phyloP scores from a whole-genome alignment of 805 yeast species.

The Ogataea trehaloabstinens region DNA sequence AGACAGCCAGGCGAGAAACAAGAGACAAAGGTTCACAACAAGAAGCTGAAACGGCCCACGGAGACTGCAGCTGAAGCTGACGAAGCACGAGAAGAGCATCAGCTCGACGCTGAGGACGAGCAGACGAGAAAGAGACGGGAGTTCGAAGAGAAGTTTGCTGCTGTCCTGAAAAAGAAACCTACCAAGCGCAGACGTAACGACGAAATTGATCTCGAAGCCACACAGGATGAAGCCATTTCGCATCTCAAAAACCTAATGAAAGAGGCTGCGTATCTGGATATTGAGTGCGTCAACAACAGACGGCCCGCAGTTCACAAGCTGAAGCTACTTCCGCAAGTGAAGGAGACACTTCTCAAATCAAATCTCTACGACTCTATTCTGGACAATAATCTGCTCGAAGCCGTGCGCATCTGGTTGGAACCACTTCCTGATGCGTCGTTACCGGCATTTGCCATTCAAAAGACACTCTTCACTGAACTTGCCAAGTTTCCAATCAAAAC shows the following conservation, averaged over 20 bases:
- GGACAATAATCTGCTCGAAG: conserved; percentile 90
- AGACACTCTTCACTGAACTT: conserved; percentile 73
- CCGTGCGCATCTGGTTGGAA: conserved; percentile 94
- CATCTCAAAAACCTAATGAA: conserved; percentile 86
- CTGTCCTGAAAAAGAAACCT: conserved; percentile 62
- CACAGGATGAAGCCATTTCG: conserved; percentile 89
- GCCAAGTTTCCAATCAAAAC: conserved; percentile 87
- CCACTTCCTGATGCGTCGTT: conserved; percentile 97
- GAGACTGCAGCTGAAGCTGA: conserved; percentile 4
- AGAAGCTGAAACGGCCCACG: conserved; percentile 11
- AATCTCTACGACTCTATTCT: conserved; percentile 87
- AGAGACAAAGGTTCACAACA: conserved; percentile 9
- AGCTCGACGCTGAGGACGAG: conserved; percentile 25
- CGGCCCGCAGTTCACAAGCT: conserved; percentile 75
- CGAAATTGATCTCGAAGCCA: conserved; percentile 91
- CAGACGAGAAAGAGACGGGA: conserved; percentile 58
- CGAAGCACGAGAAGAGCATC: not conserved
- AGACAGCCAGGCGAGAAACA: conserved; percentile 1
- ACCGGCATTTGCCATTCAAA: conserved; percentile 97
- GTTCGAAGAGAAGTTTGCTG: conserved; percentile 78
- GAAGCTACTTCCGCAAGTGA: conserved; percentile 76
- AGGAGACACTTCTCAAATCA: conserved; percentile 70
- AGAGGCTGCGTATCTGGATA: conserved; percentile 74
- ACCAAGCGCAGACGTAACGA: conserved; percentile 66
- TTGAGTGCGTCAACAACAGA: conserved; percentile 55